Evolutionary conservation across 495 filamentous ascomycete species (phyloP), one percentile per base, ranked within the genome.

Genomic region (Daldinia childiae): DNA sequence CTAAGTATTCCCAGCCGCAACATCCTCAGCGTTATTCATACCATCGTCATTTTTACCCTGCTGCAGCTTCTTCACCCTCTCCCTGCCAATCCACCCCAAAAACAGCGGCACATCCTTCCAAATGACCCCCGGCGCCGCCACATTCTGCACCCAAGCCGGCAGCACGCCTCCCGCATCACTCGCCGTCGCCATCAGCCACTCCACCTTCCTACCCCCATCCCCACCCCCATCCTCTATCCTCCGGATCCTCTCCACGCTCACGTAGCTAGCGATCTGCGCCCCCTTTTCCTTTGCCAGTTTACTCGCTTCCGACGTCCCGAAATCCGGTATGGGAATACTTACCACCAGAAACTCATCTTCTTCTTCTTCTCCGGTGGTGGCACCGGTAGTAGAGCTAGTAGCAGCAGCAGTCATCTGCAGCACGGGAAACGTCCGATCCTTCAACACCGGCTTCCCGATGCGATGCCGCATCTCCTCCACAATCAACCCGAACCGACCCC

Each of bases 91-190:
- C 90, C 90, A 93, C 11, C 74, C 76, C 57, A 92, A 73, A 74
- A 92, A 93, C 62, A 90, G 77, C 5, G 87, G 86, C 21, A 93
- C 91, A 81, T 93, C 92, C 69, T 90, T 90, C 30, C 88, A 87
- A 61, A 94, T 86, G 41, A 87, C 85, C 11, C 83, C 84, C 1
- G 90, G 88, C 29, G 92, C 85, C 14, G 87, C 89, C 56, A 87
- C 76, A 68, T 90, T 86, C 83, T 93, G 90, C 71, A 92, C 78
- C 86, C 85, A 90, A 74, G 84, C 79, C 6, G 91, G 91, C 59
- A 94, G 82, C 27, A 83, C 81, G 8, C 91, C 91, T 17, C 82
- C 82, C 0, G 91, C 89, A 75, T 93, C 86, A 50, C 89, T 90
- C n/a, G 88, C 86, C 50, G 90, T 92, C 3, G 87, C 87, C 86